Evolutionary conservation across 257 asterid species (phyloP).

Genomic region (Capsicum rhomboideum): DNA sequence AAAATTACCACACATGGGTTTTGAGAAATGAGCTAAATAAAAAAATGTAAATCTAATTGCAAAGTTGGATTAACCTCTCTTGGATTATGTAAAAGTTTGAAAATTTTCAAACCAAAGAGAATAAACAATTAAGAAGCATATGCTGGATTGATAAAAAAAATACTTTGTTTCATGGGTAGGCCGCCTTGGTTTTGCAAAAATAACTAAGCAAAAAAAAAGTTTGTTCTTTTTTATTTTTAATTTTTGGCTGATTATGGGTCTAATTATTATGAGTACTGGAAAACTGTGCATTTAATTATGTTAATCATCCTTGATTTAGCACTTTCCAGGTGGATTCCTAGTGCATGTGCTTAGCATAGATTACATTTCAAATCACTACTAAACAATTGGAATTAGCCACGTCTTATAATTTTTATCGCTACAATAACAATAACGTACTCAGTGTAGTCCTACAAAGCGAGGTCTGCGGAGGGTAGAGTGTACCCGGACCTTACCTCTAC

Average conservation of each 20-base stretch:
- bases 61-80: conserved; percentile 1
- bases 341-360: conserved; percentile 9
- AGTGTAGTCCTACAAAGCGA: no score
- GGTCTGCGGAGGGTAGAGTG: no score
- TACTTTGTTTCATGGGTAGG: neutral
- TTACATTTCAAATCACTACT: neutral
- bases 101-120: neutral
- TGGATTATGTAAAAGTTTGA: neutral
- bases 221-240: neutral
- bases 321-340: conserved; percentile 23
- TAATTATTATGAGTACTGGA: conserved; percentile 16
- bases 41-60: neutral
- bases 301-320: neutral
- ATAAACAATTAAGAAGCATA: conserved; percentile 1
- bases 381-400: no score
- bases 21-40: neutral
- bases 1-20: neutral
- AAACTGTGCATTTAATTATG: conserved; percentile 7
- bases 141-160: neutral
- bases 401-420: no score
- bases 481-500: no score
- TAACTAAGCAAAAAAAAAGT: neutral
- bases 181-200: conserved; percentile 14
- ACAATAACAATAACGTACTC: no score
- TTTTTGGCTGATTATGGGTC: conserved; percentile 19